Evolutionary conservation across 2,329 filamentous ascomycete genomes (phyloP).

Genomic region (Trichoderma asperellum): DNA sequence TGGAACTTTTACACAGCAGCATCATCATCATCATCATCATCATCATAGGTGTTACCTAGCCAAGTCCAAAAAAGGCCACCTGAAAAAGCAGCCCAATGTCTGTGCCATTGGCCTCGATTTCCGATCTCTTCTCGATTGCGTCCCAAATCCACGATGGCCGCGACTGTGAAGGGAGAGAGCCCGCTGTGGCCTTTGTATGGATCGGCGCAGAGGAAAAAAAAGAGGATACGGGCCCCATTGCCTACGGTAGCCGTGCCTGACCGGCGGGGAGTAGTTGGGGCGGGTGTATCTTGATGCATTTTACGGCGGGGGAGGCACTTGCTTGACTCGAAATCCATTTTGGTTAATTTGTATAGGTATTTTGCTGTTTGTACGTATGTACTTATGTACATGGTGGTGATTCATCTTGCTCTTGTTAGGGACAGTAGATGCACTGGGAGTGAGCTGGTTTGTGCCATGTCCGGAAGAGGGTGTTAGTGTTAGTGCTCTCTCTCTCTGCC

Average conservation of each 20-base stretch:
- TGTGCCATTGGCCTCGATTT: background rate
- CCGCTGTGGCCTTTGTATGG: background rate
- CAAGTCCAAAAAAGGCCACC: background rate
- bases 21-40: background rate
- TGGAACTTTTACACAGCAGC: background rate
- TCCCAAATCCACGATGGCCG: slow-evolving; percentile 8
- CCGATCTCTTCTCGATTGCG: background rate
- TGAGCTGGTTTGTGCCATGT: no score
- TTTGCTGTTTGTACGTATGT: background rate
- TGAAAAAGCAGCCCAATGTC: background rate
- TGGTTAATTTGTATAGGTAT: no score
- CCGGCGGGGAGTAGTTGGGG: background rate
- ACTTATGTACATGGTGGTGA: no score
- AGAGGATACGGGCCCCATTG: background rate
- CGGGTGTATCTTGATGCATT: background rate
- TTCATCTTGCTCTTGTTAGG: background rate
- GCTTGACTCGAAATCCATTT: background rate
- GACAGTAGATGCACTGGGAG: background rate
- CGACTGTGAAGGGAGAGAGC: background rate
- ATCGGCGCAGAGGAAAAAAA: background rate
- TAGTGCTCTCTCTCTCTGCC: background rate
- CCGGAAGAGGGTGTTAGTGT: no score
- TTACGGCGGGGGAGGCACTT: background rate
- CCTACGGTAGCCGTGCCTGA: slow-evolving; percentile 27
- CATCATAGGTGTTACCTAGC: no score